Conservation (phyloP, 1,284 basidiomycete genomes). For the Irpex sp. region DNA sequence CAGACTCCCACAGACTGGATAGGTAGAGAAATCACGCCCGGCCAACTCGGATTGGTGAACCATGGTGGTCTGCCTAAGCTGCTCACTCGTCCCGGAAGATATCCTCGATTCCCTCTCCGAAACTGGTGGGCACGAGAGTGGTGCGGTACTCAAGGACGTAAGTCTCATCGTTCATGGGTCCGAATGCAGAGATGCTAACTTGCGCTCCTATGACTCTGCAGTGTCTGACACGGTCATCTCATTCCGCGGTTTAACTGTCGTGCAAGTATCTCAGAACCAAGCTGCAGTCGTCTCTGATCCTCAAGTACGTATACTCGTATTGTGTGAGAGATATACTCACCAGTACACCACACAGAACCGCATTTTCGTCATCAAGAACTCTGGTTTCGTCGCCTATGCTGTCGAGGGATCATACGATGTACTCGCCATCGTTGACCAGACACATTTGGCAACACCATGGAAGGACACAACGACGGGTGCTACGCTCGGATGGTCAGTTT, state of each 20-base stretch:
- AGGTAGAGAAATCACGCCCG: constrained; percentile 64
- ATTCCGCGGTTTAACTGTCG: constrained; percentile 72
- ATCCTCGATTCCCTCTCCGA: constrained; percentile 68
- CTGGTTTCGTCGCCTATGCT: constrained; percentile 73
- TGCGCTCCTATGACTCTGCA: constrained; percentile 20
- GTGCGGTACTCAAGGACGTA: constrained; percentile 63
- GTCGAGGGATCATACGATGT: constrained; percentile 73
- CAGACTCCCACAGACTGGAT: constrained; percentile 64
- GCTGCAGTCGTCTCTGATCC: constrained; percentile 77
- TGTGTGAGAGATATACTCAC: not conserved
- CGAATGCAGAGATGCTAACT: not conserved
- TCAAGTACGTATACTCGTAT: constrained; percentile 32
- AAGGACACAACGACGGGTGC: constrained; percentile 60
- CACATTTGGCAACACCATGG: constrained; percentile 59
- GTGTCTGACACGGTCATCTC: constrained; percentile 78
- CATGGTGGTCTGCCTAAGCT: constrained; percentile 77
- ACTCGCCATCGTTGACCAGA: constrained; percentile 76
- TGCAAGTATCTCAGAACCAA: constrained; percentile 80
- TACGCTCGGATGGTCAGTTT: constrained; percentile 49
- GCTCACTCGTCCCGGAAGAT: constrained; percentile 66
- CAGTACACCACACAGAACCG: constrained; percentile 43
- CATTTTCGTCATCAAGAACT: constrained; percentile 75
- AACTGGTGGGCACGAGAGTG: constrained; percentile 80
- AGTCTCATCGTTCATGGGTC: constrained; percentile 24
- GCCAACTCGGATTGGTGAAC: constrained; percentile 65